phyloP scores from a whole-genome alignment of 2,329 filamentous ascomycete species.

The Xylariales sp. region DNA sequence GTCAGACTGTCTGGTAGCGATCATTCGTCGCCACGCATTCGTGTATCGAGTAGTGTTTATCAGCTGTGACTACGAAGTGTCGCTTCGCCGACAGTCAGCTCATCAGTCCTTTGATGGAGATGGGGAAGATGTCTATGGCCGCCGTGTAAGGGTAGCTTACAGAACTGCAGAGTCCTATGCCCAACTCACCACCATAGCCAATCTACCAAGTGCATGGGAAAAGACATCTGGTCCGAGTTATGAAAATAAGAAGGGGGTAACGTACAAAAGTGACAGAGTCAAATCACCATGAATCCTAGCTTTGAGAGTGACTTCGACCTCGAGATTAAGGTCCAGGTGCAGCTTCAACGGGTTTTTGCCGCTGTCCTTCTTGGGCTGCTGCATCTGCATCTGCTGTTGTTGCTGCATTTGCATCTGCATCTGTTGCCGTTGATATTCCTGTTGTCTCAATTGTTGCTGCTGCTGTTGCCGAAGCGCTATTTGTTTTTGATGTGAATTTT shows the following conservation, averaged over 20 bases:
- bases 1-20: not conserved
- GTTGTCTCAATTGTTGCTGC: slow-evolving; percentile 40
- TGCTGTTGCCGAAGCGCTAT: slow-evolving; percentile 45
- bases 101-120: not conserved
- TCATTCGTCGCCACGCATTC: not conserved
- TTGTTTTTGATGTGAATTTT: slow-evolving; percentile 47
- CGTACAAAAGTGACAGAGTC: slow-evolving; percentile 57
- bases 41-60: not conserved
- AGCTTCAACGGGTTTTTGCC: slow-evolving; percentile 73
- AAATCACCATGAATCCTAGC: slow-evolving; percentile 87
- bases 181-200: not conserved
- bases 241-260: slow-evolving; percentile 32
- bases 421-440: slow-evolving; percentile 43
- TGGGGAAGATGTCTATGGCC: not conserved
- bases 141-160: not conserved
- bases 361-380: slow-evolving; percentile 40
- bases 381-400: slow-evolving; percentile 42
- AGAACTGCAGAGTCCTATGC: not conserved
- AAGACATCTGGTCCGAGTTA: slow-evolving; percentile 19
- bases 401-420: slow-evolving; percentile 47
- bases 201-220: not conserved
- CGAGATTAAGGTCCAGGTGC: slow-evolving; percentile 81
- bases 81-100: slow-evolving; percentile 28
- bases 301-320: slow-evolving; percentile 87
- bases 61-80: slow-evolving; percentile 27